Conservation (phyloP, 1,139 yeast genomes). For the Yamadazyma diddensiae region DNA sequence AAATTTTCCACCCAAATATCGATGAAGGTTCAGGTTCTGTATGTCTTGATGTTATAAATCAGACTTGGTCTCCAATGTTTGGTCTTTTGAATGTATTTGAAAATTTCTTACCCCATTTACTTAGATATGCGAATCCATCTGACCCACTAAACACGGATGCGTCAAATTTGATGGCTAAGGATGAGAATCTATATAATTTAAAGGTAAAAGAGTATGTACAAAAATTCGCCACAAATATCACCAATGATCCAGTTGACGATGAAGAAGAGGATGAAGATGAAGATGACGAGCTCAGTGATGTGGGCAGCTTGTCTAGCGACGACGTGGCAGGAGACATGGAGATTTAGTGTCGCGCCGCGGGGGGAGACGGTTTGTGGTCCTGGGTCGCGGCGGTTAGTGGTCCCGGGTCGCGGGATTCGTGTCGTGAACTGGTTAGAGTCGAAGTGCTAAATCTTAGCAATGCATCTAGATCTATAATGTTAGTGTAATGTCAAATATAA, state of each 20-base stretch:
- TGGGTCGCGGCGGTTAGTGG: too few relatives aligned
- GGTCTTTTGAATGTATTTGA: conserved; percentile 89
- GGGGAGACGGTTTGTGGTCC: too few relatives aligned
- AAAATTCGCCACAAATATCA: conserved; percentile 57
- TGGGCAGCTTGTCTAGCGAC: conserved; percentile 48
- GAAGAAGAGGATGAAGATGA: conserved; percentile 44
- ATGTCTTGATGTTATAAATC: conserved; percentile 94
- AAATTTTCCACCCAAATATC: conserved; percentile 91
- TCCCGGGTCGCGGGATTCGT: too few relatives aligned
- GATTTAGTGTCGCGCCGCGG: too few relatives aligned
- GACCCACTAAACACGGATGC: conserved; percentile 96
- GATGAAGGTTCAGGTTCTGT: conserved; percentile 91
- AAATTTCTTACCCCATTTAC: conserved; percentile 86
- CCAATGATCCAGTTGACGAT: conserved; percentile 35
- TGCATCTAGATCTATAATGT: too few relatives aligned
- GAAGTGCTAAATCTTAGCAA: too few relatives aligned
- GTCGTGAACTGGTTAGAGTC: too few relatives aligned
- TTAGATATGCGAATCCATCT: conserved; percentile 89
- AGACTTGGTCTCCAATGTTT: conserved; percentile 98
- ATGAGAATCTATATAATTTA: conserved; percentile 62
- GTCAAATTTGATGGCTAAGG: conserved; percentile 72
- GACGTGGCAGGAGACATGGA: conserved; percentile 33
- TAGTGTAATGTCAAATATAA: too few relatives aligned
- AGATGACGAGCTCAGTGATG: conserved; percentile 48
- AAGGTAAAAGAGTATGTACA: conserved; percentile 73